Evolutionary conservation across 2,329 filamentous ascomycete genomes (phyloP).

Genomic region (Beauveria varroae): DNA sequence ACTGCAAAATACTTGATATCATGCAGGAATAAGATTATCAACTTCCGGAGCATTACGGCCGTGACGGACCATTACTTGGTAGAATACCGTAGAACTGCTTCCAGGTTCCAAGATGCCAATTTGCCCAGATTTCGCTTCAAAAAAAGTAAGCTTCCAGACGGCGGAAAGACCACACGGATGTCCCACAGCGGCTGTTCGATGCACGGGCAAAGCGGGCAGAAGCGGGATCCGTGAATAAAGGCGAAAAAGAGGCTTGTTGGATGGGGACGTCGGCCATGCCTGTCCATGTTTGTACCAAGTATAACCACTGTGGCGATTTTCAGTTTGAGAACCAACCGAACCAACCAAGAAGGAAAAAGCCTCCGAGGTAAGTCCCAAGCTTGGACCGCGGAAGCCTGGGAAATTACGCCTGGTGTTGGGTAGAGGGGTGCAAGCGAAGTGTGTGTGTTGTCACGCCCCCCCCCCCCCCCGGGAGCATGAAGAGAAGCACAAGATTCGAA

Average conservation of each 20-base stretch:
- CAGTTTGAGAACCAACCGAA: too few species aligned
- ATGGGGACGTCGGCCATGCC: too few species aligned
- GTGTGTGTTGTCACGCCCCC: background rate
- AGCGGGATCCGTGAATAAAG: too few species aligned
- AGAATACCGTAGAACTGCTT: too few species aligned
- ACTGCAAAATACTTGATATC: background rate
- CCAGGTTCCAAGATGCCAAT: background rate
- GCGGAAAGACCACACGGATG: conserved; percentile 5
- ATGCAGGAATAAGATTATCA: too few species aligned
- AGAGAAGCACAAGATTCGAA: background rate
- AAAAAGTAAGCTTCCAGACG: background rate
- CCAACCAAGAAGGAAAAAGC: background rate
- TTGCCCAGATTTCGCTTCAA: background rate
- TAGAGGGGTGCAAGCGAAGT: background rate
- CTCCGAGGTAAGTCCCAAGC: background rate
- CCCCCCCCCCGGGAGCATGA: background rate
- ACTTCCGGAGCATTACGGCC: too few species aligned
- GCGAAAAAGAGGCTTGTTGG: too few species aligned
- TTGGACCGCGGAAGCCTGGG: background rate
- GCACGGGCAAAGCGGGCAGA: background rate
- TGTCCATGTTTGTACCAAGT: too few species aligned
- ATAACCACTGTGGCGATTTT: background rate
- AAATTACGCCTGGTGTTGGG: background rate
- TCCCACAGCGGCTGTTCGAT: conserved; percentile 10
- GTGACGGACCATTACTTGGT: too few species aligned